Evolutionary conservation across 2,329 filamentous ascomycete genomes (phyloP).

Genomic region (Achaetomium macrosporum): DNA sequence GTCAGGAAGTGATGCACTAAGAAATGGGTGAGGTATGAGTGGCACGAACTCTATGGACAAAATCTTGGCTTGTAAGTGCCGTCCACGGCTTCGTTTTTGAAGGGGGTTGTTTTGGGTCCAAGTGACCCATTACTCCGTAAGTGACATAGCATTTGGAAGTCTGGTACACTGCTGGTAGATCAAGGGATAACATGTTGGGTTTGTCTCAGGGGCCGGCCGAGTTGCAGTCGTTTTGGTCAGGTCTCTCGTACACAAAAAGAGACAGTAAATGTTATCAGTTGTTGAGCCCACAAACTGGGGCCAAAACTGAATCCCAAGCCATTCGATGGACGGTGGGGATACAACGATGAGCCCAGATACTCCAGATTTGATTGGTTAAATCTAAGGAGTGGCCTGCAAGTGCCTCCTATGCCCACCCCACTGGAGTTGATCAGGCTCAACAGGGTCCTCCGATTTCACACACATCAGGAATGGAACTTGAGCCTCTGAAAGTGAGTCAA

Average conservation of each 20-base stretch:
- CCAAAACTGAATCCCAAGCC: not conserved
- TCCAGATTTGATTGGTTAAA: not conserved
- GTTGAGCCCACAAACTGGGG: not conserved
- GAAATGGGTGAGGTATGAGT: not conserved
- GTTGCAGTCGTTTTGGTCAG: not conserved
- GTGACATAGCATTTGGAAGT: conserved; percentile 68
- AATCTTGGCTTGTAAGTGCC: conserved; percentile 57
- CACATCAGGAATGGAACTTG: not conserved
- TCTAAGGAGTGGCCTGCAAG: no score
- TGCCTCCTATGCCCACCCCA: conserved; percentile 5
- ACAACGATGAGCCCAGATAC: not conserved
- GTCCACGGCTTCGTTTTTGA: conserved; percentile 72
- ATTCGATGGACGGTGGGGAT: no score
- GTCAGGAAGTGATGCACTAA: not conserved
- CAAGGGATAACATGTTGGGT: conserved; percentile 40
- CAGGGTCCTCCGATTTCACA: not conserved
- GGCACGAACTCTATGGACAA: conserved; percentile 52
- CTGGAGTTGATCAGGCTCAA: conserved; percentile 10
- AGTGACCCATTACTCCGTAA: conserved; percentile 60
- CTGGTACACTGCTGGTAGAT: conserved; percentile 44
- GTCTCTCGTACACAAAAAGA: not conserved
- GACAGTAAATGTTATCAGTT: no score
- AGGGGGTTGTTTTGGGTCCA: conserved; percentile 65
- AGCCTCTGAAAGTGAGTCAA: conserved; percentile 1
- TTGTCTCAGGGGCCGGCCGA: no score